Conservation (phyloP, 2,329 filamentous ascomycete genomes). For the Bipolaris gigantea region DNA sequence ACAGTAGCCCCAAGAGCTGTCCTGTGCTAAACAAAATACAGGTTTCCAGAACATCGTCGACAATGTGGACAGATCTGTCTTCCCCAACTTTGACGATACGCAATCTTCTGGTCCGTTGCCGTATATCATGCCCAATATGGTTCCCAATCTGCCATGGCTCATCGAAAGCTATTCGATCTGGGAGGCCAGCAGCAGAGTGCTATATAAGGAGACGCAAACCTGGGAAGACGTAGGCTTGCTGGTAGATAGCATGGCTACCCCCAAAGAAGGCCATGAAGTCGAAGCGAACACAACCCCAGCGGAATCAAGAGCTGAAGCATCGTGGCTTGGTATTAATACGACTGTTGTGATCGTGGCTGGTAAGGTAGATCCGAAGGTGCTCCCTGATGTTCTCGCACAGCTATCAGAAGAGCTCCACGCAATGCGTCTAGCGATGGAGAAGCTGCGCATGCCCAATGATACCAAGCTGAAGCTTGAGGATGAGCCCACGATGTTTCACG, state of each 20-base stretch:
- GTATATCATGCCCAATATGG: conserved; percentile 18
- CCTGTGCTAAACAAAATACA: conserved; percentile 16
- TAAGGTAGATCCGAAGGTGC: not conserved
- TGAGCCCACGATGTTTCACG: conserved; percentile 25
- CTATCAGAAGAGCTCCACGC: conserved; percentile 5
- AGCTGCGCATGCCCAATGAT: conserved; percentile 6
- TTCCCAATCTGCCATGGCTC: conserved; percentile 15
- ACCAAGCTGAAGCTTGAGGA: conserved; percentile 15
- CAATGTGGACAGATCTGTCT: conserved; percentile 31
- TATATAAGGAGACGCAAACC: conserved; percentile 13
- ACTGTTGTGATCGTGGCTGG: not conserved
- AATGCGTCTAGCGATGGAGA: conserved; percentile 18
- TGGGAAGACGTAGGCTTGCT: not conserved
- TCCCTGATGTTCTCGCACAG: not conserved
- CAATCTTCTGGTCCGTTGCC: conserved; percentile 2
- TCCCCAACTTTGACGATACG: conserved; percentile 28
- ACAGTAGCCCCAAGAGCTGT: not conserved
- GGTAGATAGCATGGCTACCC: not conserved
- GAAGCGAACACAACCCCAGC: conserved; percentile 3
- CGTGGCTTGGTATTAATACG: conserved; percentile 2
- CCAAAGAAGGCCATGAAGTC: not conserved
- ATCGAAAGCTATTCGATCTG: conserved; percentile 7
- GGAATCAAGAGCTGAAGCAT: not conserved
- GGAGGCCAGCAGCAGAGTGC: conserved; percentile 14
- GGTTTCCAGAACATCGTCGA: conserved; percentile 26